Base-by-base conservation (phyloP, 306 rosid species). In the Pyrus communis region DNA sequence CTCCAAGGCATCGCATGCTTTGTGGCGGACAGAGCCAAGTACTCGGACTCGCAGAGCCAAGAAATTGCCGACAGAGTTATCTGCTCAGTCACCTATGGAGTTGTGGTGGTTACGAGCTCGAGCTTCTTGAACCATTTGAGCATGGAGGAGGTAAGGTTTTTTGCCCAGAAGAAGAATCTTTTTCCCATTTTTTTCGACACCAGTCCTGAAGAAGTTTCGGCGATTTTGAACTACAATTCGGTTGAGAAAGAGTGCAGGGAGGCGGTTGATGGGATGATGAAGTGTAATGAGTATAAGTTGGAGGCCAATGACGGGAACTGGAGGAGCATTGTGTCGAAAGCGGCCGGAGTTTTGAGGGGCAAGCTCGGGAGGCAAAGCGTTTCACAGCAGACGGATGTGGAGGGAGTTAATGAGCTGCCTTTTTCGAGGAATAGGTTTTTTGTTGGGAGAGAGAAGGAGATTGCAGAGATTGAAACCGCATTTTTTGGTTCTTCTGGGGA, bases 1-100 rank as follows among this genome's bases (percentile, higher is more conserved):
- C 93, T 87, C 75, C 97, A 87, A 69, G 98, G 97, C 21, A 91
- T 93, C 79, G 96, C 93, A 79, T 93, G 97, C 78, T 91, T 93
- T 57, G 86, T 85, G 62, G 93, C 93, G 4, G 98, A 93, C 79
- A 82, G 98, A 73, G 83, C 97, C 45, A 88, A 86, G 79, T 91
- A 91, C 72, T 83, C 92, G 0, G 93, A 93, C 59, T 77, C 72
- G 46, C 96, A 91, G 75, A 91, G 92, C 85, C 97, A 89, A 40
- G 96, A 91, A 84, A 86, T 93, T 67, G 93, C 96, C 11, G 97
- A 93, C 70, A 79, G 93, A 31, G 92, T 91, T 60, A 86, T 93
- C 65, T 85, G 97, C 81, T 91, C 91, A 0, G 97, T 88, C 25
- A 74, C 98, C 2, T 89, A 82, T 30, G 98, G 97, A 10, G 80